phyloP scores from a whole-genome alignment of 257 asterid species.

The Scutellaria galericulata region DNA sequence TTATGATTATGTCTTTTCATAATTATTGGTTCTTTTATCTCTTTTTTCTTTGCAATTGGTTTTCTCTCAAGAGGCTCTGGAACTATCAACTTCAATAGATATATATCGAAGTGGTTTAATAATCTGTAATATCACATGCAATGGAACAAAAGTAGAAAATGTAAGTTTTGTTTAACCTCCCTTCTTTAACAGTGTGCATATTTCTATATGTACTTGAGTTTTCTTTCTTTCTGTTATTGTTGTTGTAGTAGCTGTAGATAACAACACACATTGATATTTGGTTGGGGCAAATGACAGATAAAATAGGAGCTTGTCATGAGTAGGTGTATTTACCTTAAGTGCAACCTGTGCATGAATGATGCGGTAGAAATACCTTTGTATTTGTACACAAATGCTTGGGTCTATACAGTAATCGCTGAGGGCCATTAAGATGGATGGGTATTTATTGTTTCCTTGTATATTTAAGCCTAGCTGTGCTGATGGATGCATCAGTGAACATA shows the following conservation, averaged over 20 bases:
- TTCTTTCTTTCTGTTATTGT: not conserved
- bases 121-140: not conserved
- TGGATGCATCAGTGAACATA: not conserved
- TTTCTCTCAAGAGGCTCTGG: not conserved
- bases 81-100: not conserved
- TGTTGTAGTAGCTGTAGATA: not conserved
- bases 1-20: not conserved
- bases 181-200: not conserved
- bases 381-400: not conserved
- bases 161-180: not conserved
- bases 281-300: not conserved
- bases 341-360: conserved; percentile 14
- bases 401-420: not conserved
- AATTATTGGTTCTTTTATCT: not conserved
- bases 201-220: not conserved
- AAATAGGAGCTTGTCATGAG: not conserved
- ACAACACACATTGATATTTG: not conserved
- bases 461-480: not conserved
- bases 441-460: not conserved
- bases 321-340: not conserved
- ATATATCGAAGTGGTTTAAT: not conserved
- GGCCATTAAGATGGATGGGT: conserved; percentile 1
- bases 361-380: not conserved
- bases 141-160: not conserved
- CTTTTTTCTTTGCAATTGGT: not conserved